phyloP scores from a whole-genome alignment of 148 eudicot species.

The Camellia sinensis region DNA sequence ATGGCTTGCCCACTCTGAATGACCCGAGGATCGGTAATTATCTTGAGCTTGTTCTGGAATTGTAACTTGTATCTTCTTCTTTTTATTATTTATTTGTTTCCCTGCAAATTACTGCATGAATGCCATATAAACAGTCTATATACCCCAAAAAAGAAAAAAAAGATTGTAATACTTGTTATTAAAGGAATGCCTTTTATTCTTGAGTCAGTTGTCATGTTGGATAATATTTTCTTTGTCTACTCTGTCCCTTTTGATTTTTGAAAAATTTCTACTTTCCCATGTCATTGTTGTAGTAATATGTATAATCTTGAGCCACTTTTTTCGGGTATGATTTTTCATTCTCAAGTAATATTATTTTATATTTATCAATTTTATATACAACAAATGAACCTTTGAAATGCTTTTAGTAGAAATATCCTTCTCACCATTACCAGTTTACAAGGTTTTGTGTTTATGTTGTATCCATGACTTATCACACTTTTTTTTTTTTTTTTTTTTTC shows the following conservation, averaged over 20 bases:
- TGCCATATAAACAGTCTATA: no score
- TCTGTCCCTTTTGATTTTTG: no score
- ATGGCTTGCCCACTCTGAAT: conserved; percentile 58
- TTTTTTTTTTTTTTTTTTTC: neutral
- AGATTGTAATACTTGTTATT: no score
- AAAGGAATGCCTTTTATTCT: no score
- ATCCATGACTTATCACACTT: neutral
- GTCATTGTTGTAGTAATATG: no score
- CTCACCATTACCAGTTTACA: neutral
- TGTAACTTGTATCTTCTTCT: neutral
- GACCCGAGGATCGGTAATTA: conserved; percentile 63
- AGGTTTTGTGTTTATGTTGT: neutral
- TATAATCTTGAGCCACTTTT: no score
- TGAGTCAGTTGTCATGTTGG: no score
- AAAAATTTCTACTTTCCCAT: no score
- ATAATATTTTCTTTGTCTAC: no score
- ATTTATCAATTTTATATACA: neutral
- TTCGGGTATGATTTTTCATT: neutral
- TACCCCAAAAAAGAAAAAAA: no score
- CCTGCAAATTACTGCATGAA: no score
- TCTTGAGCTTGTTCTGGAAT: neutral
- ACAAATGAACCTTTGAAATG: neutral
- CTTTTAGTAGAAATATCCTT: neutral
- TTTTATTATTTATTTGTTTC: neutral
- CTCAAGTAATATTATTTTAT: neutral